Evolutionary conservation across 2,329 filamentous ascomycete genomes (phyloP).

Genomic region (Colletotrichum sp.): DNA sequence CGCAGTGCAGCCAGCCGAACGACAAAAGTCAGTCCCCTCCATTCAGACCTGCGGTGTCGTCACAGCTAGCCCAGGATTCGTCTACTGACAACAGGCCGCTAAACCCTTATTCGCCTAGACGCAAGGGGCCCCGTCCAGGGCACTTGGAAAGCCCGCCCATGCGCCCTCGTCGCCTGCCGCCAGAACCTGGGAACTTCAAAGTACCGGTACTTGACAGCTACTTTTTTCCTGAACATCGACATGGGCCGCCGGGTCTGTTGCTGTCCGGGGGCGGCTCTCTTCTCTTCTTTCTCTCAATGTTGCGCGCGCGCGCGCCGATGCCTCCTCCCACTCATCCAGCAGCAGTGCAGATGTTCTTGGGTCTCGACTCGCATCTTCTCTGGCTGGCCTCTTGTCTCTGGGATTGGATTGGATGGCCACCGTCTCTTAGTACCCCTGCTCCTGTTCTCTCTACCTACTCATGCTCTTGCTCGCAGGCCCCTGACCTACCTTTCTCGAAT

Average conservation of each 20-base stretch:
- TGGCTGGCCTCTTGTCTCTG: neutral
- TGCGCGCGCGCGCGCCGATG: neutral
- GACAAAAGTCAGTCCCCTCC: neutral
- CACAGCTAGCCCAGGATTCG: conserved; percentile 11
- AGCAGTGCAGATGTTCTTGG: neutral
- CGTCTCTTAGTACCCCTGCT: neutral
- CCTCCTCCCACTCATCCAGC: neutral
- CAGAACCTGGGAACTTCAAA: neutral
- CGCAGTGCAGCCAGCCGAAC: neutral
- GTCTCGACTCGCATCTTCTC: neutral
- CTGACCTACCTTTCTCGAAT: neutral
- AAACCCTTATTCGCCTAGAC: conserved; percentile 8
- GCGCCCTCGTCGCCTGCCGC: neutral
- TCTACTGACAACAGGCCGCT: conserved; percentile 16
- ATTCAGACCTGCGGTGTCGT: conserved; percentile 6
- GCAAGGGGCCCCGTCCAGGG: conserved; percentile 16
- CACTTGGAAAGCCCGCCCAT: neutral
- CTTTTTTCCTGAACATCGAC: conserved; percentile 8
- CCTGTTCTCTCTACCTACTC: neutral
- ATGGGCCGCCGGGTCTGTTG: conserved; percentile 14
- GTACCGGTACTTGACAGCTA: conserved; percentile 16
- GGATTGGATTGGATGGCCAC: neutral
- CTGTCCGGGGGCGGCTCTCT: conserved; percentile 15
- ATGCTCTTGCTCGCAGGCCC: neutral
- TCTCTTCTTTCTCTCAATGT: neutral